Base-by-base conservation (phyloP, 2,329 filamentous ascomycete genomes). In the Fusarium citri region DNA sequence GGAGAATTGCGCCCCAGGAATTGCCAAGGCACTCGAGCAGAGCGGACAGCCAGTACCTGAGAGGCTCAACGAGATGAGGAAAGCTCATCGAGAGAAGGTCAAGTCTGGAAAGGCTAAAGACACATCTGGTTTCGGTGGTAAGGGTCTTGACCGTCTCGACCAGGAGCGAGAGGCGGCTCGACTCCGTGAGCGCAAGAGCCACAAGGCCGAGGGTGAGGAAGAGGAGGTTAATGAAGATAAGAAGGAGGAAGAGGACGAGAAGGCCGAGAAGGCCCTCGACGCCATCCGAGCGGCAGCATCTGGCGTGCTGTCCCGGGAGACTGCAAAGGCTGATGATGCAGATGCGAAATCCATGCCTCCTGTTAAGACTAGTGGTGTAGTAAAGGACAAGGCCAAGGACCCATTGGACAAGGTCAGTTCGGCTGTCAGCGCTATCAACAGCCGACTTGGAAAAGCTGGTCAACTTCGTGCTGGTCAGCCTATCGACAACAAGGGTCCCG, bases 401-500 rank as follows among this genome's bases (percentile, higher is more conserved):
- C 88, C 92, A 20, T 85, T 97, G 67, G 94, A 97, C 80, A 93
- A 92, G 83, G 95, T 96, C 63, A 92, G 92, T 64, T 93, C 92
- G n/a, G 95, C 95, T 8, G 94, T 96, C 73, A 94, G 91, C 73
- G 92, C 91, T 79, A 97, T 99, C 82, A 94, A 97, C 79, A 91
- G 91, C 66, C 94, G 96, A 71, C 87, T 99, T 41, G 95, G 93
- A 76, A 93, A 94, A 74, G 93, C 94, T 34, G 94, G 94, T 37
- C 92, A 96, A 78, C 91, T 98, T 75, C 92, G 96, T 64, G 92
- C 93, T 6, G 96, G 96, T 16, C 94, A 97, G 66, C 94, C 96
- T 10, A 97, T 98, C 78, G 96, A 99, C 83, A 99, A 99, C 83
- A 98, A 98, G 81, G 96, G 96, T 2, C 96, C 96, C 1, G 96